Base-by-base conservation (phyloP, 306 rosid genomes). In the Fragaria vesca region DNA sequence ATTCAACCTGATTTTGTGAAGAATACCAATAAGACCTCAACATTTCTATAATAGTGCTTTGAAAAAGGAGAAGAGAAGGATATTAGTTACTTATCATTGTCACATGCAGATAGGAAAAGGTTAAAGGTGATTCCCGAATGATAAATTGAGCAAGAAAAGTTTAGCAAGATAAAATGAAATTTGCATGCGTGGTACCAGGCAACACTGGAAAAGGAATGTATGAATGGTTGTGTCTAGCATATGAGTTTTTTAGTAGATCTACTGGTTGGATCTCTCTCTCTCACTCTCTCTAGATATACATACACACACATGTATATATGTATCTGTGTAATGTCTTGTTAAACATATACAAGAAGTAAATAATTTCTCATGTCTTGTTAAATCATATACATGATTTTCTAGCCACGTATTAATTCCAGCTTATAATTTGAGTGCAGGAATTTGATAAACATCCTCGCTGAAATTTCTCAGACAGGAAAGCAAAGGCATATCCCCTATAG, bases 401-500 rank as follows among this genome's bases (percentile, higher is more conserved):
- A 60, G 43, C 24, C 72, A 10, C 40, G 55, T 77, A 68, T 76
- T 81, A 32, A 81, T 63, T 74, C 17, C 77, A 30, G 78, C 74
- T 21, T 66, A 62, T 43, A n/a, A 46, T 78, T 40, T 78, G 73
- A 79, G 66, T 91, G 88, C 96, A 96, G 98, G 93, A 96, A 93
- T 86, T 87, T 96, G 89, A 96, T 96, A 76, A 96, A 96, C 87
- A 96, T 96, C 75, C 99, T 96, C 42, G 99, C 99, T 15, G 99
- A 96, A 88, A 87, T 96, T 86, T 96, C 99, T 81, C 99, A 93
- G 81, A 88, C 96, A 30, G 99, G 99, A 85, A 96, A 88, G 83
- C 99, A 90, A 72, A 89, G 99, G 69, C 99, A 96, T 86, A 91
- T 96, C 85, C 99, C 99, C 13, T 96, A 96, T 46, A 89, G 99